Evolutionary conservation across 768 basidiomycete genomes (phyloP), one percentile per base, ranked within the genome.

Genomic region (Agaricus subrufescens): DNA sequence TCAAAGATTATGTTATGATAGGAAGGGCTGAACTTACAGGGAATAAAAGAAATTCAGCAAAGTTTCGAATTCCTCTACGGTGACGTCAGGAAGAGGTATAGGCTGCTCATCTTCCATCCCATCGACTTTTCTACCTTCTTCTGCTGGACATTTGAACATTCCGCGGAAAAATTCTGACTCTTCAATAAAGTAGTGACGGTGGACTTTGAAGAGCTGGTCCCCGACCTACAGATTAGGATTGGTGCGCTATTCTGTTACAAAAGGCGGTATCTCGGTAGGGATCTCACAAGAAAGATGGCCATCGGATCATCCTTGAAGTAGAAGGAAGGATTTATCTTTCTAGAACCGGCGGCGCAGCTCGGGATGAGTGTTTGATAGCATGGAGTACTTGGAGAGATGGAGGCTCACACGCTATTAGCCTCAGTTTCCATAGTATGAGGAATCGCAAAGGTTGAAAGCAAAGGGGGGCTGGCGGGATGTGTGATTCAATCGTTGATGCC

Each of bases 41-140:
- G 69, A 56, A 53, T 76, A 75, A 40, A 76, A 70, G 59, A 71
- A 75, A 7, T 74, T 65, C 15, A 75, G 62, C 2, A 77, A 64
- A 11, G 63, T 62, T 50, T 73, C 73, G 50, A 76, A 73, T 52
- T 76, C 75, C 5, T 52, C 40, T 7, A 54, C 46, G 6, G 63
- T 69, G 6, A 74, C 72, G 19, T 64, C 71, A 2, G 67, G 65
- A 34, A 77, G 60, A 4, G 46, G 44, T 40, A 78, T 70, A 0
- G 75, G 67, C 2, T 58, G 66, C 3, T 72, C 67, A 34, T 52
- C 40, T 3, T 8, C 4, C 10, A 43, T 52, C 8, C 50, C 50
- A 3, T 52, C 50, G 4, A 43, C 15, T 37, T 29, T 9, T 19
- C 12, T n/a, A 12, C 50, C 47, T 23, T 49, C 58, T n/a, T 46